Conservation (phyloP, 805 yeast genomes). For the Candida germanica region DNA sequence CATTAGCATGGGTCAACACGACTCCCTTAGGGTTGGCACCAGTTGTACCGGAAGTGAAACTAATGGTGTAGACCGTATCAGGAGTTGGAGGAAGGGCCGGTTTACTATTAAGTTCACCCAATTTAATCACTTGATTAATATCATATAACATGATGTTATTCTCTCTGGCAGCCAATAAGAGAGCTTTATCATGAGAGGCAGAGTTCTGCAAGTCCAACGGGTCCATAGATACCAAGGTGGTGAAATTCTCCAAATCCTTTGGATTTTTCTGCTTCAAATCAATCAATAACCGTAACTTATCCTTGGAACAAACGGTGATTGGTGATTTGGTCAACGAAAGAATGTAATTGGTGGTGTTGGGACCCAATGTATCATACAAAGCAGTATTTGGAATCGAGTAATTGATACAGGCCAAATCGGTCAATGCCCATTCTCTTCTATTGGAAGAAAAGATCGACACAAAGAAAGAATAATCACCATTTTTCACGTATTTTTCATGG, state of each 20-base stretch:
- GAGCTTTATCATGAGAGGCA: conserved; percentile 14
- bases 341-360: conserved; percentile 61
- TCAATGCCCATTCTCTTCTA: conserved; percentile 63
- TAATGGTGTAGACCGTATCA: conserved; percentile 51
- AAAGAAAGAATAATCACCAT: conserved; percentile 38
- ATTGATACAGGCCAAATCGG: conserved; percentile 66
- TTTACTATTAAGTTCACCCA: conserved; percentile 29
- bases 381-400: conserved; percentile 37
- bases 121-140: conserved; percentile 28
- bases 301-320: conserved; percentile 33
- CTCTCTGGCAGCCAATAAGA: conserved; percentile 19
- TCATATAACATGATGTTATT: conserved; percentile 22
- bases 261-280: conserved; percentile 25
- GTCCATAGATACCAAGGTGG: conserved; percentile 38
- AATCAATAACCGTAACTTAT: conserved; percentile 26
- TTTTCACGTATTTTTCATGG: conserved; percentile 6
- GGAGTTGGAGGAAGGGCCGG: conserved; percentile 46
- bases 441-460: conserved; percentile 57
- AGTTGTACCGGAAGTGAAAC: conserved; percentile 75
- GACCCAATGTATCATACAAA: conserved; percentile 39
- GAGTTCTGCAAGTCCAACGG: conserved; percentile 30
- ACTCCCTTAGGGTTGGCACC: conserved; percentile 71
- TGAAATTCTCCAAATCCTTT: conserved; percentile 25
- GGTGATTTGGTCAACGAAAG: conserved; percentile 62
- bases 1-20: conserved; percentile 48